A percentile compares a stretch with the other conserved stretches of the same genome.
phyloP scores from a whole-genome alignment of 2,329 filamentous ascomycete species.

The Dactylellina parvicollis region DNA sequence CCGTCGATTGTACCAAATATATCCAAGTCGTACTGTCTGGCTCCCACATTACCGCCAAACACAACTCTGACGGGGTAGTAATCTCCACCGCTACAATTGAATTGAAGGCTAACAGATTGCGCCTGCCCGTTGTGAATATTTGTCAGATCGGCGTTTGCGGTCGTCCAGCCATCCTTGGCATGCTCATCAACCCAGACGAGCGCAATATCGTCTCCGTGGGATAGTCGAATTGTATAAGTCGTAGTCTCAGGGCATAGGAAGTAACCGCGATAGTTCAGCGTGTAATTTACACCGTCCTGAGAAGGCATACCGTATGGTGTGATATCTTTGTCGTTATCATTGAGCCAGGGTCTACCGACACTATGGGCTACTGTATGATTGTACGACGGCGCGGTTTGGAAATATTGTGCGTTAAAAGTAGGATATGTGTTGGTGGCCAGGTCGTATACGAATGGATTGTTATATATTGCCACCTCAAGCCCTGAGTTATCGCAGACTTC shows the following conservation, averaged over 20 bases:
- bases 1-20: not conserved
- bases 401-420: not conserved
- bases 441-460: not conserved
- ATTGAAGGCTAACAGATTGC: not conserved
- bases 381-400: not conserved
- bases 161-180: not conserved
- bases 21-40: not conserved
- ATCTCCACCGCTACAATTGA: not conserved
- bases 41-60: not conserved
- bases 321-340: not conserved
- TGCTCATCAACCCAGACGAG: not conserved
- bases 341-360: not conserved
- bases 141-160: not conserved
- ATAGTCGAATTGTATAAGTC: not conserved
- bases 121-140: not conserved
- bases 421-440: not conserved
- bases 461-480: conserved; percentile 6
- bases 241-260: not conserved
- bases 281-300: not conserved
- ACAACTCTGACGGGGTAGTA: not conserved
- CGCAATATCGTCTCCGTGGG: not conserved
- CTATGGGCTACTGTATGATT: not conserved
- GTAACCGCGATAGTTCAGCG: not conserved
- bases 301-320: not conserved
- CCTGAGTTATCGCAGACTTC: conserved; percentile 17